These are phyloP conservation scores for Suillus subluteus DNA, from an alignment of 768 basidiomycete genomes.

Conservation along the genomic window DNA sequence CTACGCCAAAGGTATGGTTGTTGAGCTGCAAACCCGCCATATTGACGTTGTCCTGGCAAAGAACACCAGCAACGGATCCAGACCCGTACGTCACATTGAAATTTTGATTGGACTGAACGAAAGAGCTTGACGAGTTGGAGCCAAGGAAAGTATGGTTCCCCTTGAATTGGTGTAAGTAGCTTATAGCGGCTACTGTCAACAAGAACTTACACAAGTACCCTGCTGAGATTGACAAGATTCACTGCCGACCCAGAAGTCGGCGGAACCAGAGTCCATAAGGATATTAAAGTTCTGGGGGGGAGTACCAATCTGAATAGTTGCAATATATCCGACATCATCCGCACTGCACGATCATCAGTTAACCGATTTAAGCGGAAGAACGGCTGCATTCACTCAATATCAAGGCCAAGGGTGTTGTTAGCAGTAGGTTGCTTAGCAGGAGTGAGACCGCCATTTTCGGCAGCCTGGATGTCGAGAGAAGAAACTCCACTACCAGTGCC, in stretches of 20 bases:
- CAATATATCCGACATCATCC: slow-evolving; percentile 60
- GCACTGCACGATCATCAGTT: slow-evolving; percentile 34
- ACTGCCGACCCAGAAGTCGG: slow-evolving; percentile 68
- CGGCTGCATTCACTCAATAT: slow-evolving; percentile 59
- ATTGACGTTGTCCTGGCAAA: slow-evolving; percentile 63
- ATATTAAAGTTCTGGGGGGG: slow-evolving; percentile 59
- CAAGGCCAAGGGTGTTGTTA: slow-evolving; percentile 63
- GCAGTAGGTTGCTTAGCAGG: slow-evolving; percentile 43
- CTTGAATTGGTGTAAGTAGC: slow-evolving; percentile 34
- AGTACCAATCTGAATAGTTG: slow-evolving; percentile 67
- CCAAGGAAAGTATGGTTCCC: slow-evolving; percentile 75
- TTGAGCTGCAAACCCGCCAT: slow-evolving; percentile 64
- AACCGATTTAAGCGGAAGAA: background rate
- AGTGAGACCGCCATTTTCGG: slow-evolving; percentile 43
- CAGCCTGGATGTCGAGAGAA: slow-evolving; percentile 40
- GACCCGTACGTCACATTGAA: slow-evolving; percentile 74
- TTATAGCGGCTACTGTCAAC: background rate
- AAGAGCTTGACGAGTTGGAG: slow-evolving; percentile 59
- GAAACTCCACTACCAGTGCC: slow-evolving; percentile 36
- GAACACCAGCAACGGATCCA: slow-evolving; percentile 65
- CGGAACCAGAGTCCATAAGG: slow-evolving; percentile 73
- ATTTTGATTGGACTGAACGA: slow-evolving; percentile 49
- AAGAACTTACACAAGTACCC: slow-evolving; percentile 44
- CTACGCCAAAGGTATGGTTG: slow-evolving; percentile 71
- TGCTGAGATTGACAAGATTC: slow-evolving; percentile 52